Evolutionary conservation across 371 early-diverging fungal species (phyloP).

Genomic region (Apophysomyces ossiformis): DNA sequence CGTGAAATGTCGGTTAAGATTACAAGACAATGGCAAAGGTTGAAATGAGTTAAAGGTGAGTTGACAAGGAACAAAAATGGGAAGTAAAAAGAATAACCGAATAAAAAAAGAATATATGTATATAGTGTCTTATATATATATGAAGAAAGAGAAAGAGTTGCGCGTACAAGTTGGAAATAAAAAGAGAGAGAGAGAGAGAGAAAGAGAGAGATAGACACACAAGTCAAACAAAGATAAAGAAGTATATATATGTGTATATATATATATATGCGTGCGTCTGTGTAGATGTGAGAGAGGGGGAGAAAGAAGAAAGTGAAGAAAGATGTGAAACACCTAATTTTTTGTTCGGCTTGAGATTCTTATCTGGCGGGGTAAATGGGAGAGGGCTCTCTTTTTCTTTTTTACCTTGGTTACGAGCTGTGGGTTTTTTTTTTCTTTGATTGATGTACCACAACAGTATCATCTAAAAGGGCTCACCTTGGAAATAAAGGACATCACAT

Average conservation of each 20-base stretch:
- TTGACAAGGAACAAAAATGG: background rate
- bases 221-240: background rate
- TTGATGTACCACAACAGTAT: slow-evolving; percentile 8
- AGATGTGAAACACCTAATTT: slow-evolving; percentile 8
- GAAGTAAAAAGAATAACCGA: background rate
- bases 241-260: background rate
- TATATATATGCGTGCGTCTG: no score
- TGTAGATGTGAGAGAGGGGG: no score
- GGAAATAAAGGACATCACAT: slow-evolving; percentile 9
- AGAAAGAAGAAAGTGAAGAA: background rate
- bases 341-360: slow-evolving; percentile 6
- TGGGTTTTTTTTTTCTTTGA: slow-evolving; percentile 7
- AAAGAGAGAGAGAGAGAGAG: background rate
- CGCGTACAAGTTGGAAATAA: background rate
- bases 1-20: background rate
- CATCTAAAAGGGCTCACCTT: slow-evolving; percentile 1
- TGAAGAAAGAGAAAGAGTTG: background rate
- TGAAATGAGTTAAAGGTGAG: background rate
- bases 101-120: background rate
- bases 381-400: background rate
- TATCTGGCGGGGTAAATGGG: slow-evolving; percentile 10
- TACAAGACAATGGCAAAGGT: background rate
- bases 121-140: background rate
- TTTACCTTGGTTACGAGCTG: slow-evolving; percentile 1
- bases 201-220: no score